Evolutionary conservation across 805 yeast genomes (phyloP).

Genomic region (Metschnikowia anglica): DNA sequence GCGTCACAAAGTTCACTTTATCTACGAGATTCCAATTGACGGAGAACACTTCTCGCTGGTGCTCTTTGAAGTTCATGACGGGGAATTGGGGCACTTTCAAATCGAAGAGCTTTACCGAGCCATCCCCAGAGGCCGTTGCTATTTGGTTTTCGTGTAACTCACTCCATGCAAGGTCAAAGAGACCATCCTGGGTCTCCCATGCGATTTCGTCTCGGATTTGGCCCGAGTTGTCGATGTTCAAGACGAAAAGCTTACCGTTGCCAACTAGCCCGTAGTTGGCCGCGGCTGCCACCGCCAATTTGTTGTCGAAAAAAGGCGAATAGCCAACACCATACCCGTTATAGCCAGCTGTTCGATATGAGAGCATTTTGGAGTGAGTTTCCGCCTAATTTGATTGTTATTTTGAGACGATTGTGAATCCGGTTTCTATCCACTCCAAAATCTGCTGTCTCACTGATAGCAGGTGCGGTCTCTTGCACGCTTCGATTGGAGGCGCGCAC

Average conservation of each 20-base stretch:
- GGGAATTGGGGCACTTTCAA: constrained; percentile 65
- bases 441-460: neutral
- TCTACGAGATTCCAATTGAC: constrained; percentile 73
- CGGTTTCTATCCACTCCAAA: too few relatives aligned
- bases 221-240: constrained; percentile 70
- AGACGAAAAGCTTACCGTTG: constrained; percentile 75
- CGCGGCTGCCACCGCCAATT: constrained; percentile 84
- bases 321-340: constrained; percentile 87
- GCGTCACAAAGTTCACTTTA: constrained; percentile 65
- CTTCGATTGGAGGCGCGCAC: constrained; percentile 3
- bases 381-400: neutral
- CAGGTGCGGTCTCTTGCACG: neutral
- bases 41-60: constrained; percentile 69
- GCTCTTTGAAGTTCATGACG: constrained; percentile 73
- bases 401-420: too few relatives aligned
- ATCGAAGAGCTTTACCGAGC: constrained; percentile 81
- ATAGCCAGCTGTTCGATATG: constrained; percentile 72
- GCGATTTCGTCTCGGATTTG: constrained; percentile 49
- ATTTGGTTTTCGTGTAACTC: constrained; percentile 88
- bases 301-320: constrained; percentile 89
- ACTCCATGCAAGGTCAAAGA: constrained; percentile 87
- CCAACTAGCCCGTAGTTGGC: constrained; percentile 95
- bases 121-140: constrained; percentile 85
- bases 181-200: constrained; percentile 92
- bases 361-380: constrained; percentile 50